phyloP scores from a whole-genome alignment of 345 rosid genomes.

The Citrus inodora region DNA sequence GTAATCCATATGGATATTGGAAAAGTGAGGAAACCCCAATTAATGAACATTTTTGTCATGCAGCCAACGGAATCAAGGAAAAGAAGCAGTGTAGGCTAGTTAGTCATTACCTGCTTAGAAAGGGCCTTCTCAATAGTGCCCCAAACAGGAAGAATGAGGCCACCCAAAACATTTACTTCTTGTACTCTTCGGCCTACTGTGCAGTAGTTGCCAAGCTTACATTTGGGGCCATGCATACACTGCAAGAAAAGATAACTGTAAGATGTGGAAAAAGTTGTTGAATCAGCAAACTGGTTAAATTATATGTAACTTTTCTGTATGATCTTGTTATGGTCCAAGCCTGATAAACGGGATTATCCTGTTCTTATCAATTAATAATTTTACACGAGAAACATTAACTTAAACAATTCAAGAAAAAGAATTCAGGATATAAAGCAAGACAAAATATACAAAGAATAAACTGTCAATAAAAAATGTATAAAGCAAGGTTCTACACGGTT shows the following conservation, averaged over 20 bases:
- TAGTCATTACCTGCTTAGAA: constrained; percentile 81
- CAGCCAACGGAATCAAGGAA: not conserved
- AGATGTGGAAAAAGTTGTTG: not conserved
- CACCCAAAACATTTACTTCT: constrained; percentile 94
- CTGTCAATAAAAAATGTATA: not conserved
- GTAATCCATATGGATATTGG: not conserved
- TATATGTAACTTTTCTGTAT: not conserved
- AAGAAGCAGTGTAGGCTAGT: not conserved
- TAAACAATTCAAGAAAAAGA: not conserved
- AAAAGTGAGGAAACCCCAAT: not conserved
- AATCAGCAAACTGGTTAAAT: not conserved
- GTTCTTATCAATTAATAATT: not conserved
- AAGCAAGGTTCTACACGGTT: not conserved
- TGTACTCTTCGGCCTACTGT: constrained; percentile 95
- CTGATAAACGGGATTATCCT: not conserved
- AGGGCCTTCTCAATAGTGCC: constrained; percentile 97
- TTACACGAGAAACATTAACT: not conserved
- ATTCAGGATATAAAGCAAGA: not conserved
- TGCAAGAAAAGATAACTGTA: constrained; percentile 33
- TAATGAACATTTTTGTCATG: not conserved
- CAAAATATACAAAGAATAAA: not conserved
- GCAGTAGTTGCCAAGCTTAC: constrained; percentile 85
- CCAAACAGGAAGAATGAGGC: constrained; percentile 97
- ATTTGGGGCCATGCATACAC: constrained; percentile 99
- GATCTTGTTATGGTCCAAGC: not conserved